Conservation (phyloP, 1,139 yeast genomes). For the Nakaseomyces glabratus region DNA sequence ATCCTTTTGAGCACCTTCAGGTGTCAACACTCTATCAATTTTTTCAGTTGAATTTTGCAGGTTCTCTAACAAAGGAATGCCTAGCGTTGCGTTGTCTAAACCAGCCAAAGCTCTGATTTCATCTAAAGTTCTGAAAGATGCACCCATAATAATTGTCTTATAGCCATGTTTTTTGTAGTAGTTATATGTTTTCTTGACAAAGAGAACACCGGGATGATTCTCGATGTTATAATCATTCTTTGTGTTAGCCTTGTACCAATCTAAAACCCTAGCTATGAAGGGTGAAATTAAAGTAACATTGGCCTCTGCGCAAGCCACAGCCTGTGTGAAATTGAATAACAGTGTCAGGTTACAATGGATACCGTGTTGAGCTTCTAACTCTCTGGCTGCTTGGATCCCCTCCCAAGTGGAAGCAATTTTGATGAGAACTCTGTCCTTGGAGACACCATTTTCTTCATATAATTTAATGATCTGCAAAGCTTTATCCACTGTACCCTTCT, state of each 20-base stretch:
- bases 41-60: slow-evolving; percentile 65
- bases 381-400: slow-evolving; percentile 98
- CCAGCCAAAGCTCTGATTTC: slow-evolving; percentile 97
- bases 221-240: slow-evolving; percentile 74
- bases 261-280: slow-evolving; percentile 96
- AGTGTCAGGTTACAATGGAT: slow-evolving; percentile 93
- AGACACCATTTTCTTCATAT: slow-evolving; percentile 73
- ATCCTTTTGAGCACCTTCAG: slow-evolving; percentile 44
- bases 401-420: slow-evolving; percentile 98
- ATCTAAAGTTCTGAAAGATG: slow-evolving; percentile 94
- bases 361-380: slow-evolving; percentile 79
- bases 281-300: slow-evolving; percentile 91
- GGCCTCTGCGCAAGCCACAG: slow-evolving; percentile 98
- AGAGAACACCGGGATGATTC: slow-evolving; percentile 88
- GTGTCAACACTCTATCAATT: slow-evolving; percentile 72
- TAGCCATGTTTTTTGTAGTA: slow-evolving; percentile 95
- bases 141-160: slow-evolving; percentile 98
- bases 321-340: slow-evolving; percentile 90
- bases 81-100: slow-evolving; percentile 86
- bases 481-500: slow-evolving; percentile 82
- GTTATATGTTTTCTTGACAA: slow-evolving; percentile 82
- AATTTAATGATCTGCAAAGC: slow-evolving; percentile 79
- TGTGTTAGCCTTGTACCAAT: slow-evolving; percentile 91
- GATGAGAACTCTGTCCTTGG: slow-evolving; percentile 82
- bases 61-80: slow-evolving; percentile 87